These are phyloP conservation scores for Prunus fruticosa DNA, from an alignment of 306 rosid species.

Conservation along the genomic window DNA sequence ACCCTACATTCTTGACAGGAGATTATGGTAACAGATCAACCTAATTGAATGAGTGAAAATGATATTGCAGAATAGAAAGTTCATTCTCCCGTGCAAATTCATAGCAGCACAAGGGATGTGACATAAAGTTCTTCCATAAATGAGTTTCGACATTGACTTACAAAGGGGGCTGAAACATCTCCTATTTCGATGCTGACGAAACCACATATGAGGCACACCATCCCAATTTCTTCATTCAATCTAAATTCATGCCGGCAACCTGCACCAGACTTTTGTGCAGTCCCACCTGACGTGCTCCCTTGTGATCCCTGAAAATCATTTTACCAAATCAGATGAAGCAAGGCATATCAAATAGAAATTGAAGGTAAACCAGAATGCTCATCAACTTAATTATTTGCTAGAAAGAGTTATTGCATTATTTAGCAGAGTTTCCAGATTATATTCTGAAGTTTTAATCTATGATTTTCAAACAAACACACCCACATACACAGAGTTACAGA, in stretches of 20 bases:
- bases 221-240: conserved; percentile 75
- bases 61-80: no score
- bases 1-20: not conserved
- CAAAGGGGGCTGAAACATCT: conserved; percentile 70
- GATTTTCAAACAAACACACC: not conserved
- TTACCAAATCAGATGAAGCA: conserved; percentile 25
- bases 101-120: not conserved
- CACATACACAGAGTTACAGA: not conserved
- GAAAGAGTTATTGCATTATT: not conserved
- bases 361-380: not conserved
- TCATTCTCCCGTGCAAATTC: not conserved
- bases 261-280: conserved; percentile 3
- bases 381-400: no score
- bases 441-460: not conserved
- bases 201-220: conserved; percentile 69
- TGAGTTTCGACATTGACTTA: conserved; percentile 48
- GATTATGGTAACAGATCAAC: not conserved
- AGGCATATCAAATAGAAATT: not conserved
- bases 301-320: conserved; percentile 55
- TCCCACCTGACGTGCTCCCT: conserved; percentile 17
- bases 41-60: no score
- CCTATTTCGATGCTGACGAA: conserved; percentile 57
- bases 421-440: not conserved
- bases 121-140: conserved; percentile 5
- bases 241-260: conserved; percentile 62